Evolutionary conservation across 305 asterid species (phyloP), one percentile per base, ranked within the genome.

Genomic region (Ilex paraguariensis): DNA sequence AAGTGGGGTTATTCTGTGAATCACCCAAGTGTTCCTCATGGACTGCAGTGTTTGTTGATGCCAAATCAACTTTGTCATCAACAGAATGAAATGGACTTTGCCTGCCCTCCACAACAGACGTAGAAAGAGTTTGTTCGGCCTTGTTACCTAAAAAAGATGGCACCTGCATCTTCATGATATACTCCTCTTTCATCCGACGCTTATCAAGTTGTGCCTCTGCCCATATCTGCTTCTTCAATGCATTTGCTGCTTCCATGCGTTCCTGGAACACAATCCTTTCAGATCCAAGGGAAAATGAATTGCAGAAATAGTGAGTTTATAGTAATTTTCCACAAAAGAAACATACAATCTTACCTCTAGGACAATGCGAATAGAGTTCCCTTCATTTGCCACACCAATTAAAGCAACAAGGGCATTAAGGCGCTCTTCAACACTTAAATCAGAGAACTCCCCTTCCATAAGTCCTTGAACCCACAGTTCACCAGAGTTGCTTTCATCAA

Each of bases 191-290:
- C 66, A 83, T 62, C 40, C 97, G 96, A 9, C 97, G 90, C 74
- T 82, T 91, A 73, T 91, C 97, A 59, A 88, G 85, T 72, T 84
- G 95, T 7, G 90, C 96, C 74, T 88, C 96, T 0, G 93, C 91
- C 95, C 96, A 91, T 84, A 91, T 84, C 76, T 90, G 97, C 81
- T 90, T 90, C 84, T 88, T 90, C 75, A 90, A 71, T 59, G 96
- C 87, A 80, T 78, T 86, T 54, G 96, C 97, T 31, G 96, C 89
- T 80, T 91, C 97, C 72, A 88, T 67, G 57, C 98, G 98, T 77
- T 87, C 97, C 98, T 92, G 82, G 42, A 36, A 36, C 42, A 1
- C 42, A 36, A 45, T 54, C 58, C 13, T 54, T 54, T 54, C 32
- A 54, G 32, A 54, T 54, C 58, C 13, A n/a, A 54, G 58, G 16